Evolutionary conservation across 2,329 filamentous ascomycete genomes (phyloP).

Genomic region (Elsinoe batatas): DNA sequence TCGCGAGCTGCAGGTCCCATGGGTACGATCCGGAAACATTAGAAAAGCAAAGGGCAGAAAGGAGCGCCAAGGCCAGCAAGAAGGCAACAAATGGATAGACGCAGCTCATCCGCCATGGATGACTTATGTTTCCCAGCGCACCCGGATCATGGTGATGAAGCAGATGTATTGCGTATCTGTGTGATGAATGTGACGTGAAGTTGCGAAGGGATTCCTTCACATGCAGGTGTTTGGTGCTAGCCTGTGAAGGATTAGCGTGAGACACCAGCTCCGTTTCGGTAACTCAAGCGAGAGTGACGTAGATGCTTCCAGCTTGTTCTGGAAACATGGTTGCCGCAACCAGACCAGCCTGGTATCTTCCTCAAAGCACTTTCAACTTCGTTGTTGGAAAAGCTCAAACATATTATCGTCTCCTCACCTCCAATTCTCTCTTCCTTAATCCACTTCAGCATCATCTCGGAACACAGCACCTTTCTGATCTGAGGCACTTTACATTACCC

Average conservation of each 20-base stretch:
- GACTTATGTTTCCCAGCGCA: neutral
- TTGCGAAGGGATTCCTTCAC: no score
- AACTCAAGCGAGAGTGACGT: slow-evolving; percentile 1
- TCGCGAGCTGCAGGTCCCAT: neutral
- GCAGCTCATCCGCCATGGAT: neutral
- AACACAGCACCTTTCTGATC: neutral
- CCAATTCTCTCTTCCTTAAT: neutral
- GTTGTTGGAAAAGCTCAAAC: neutral
- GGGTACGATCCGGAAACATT: neutral
- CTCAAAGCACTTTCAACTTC: neutral
- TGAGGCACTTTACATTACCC: neutral
- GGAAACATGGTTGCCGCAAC: neutral
- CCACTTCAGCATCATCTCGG: neutral
- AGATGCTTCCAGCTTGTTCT: slow-evolving; percentile 11
- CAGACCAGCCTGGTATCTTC: slow-evolving; percentile 3
- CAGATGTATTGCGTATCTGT: no score
- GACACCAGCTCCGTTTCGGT: neutral
- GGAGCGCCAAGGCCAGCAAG: neutral
- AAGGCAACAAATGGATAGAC: neutral
- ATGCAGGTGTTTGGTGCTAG: no score
- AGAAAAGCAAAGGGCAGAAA: neutral
- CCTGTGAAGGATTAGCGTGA: no score
- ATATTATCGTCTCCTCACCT: neutral
- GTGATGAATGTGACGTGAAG: no score
- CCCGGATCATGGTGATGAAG: no score